Evolutionary conservation across 441 rosid genomes (phyloP), one percentile per base, ranked within the genome.

Genomic region (Erodium moschatum): DNA sequence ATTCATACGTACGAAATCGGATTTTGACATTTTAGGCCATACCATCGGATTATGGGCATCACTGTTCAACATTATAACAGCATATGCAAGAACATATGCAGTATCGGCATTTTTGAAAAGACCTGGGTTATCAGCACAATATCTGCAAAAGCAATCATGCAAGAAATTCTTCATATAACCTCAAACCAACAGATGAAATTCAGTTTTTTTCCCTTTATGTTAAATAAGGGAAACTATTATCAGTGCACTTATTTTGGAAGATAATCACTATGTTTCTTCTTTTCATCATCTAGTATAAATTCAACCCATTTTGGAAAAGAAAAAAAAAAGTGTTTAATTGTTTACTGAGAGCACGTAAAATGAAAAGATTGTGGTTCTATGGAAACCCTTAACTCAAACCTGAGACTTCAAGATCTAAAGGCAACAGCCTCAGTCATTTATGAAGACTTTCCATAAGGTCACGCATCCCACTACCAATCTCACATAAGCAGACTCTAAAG

Each of bases 31-130:
- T 82, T 96, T 96, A 76, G 99, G 96, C 92, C 96, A 96, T 73
- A 92, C 94, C 91, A 89, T 81, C 44, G 97, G 97, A 71, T 92
- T 96, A 81, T 96, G 99, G 2, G 97, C 99, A 82, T 96, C 99
- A 64, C 97, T 90, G 73, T 96, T 96, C 80, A 96, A 77, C 97
- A 96, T 88, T 77, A 96, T 96, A 81, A 96, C 97, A 60, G 98
- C 93, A 80, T 96, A 96, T 68, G 98, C 98, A 80, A 96, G 99
- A 81, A 96, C 92, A 83, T 96, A 96, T 60, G 99, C 99, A 69
- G 96, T 96, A 73, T 96, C 97, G 67, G 98, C 98, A 81, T 96
- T 96, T 85, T 88, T 87, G 82, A 90, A 89, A 68, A 96, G 93
- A 72, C 86, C 96, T 11, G 97, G 97, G 76, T 92, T 92, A 81